These are phyloP conservation scores for Dothistroma pini DNA, from an alignment of 2,329 filamentous ascomycete species.

Conservation along the genomic window DNA sequence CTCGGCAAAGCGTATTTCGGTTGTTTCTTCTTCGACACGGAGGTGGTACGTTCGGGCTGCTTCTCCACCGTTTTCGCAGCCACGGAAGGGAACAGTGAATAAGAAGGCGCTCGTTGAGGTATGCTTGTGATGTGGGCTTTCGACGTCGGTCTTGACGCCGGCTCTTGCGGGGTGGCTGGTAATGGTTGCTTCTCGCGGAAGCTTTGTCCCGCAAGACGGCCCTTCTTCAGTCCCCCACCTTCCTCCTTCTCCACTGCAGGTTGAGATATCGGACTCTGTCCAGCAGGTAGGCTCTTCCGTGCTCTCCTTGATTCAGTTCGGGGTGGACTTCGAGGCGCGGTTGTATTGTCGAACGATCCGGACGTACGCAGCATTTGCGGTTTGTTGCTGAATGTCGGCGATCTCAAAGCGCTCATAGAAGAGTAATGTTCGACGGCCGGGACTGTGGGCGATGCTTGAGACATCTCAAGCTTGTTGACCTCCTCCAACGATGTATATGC, in stretches of 20 bases:
- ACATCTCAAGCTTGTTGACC: constrained; percentile 1
- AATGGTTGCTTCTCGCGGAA: constrained; percentile 18
- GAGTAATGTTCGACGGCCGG: constrained; percentile 18
- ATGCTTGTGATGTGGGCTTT: neutral
- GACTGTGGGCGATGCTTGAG: neutral
- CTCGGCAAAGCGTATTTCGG: neutral
- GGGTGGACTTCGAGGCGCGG: neutral
- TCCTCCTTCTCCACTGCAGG: neutral
- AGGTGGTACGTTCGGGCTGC: neutral
- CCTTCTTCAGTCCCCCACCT: neutral
- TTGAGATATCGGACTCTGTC: neutral
- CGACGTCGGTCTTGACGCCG: neutral
- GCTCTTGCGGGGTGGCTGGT: constrained; percentile 10
- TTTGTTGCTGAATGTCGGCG: constrained; percentile 4
- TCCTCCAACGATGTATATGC: constrained; percentile 13
- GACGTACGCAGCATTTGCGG: neutral
- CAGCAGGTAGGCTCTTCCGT: neutral
- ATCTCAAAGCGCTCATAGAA: constrained; percentile 22
- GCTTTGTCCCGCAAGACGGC: constrained; percentile 12
- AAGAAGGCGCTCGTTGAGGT: neutral
- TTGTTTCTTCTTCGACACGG: neutral
- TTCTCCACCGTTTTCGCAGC: neutral
- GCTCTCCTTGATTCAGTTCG: neutral
- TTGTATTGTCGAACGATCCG: neutral
- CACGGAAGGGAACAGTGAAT: neutral